Evolutionary conservation across 2,329 filamentous ascomycete species (phyloP), one percentile per base, ranked within the genome.

Genomic region (Scortechinia acanthostroma): DNA sequence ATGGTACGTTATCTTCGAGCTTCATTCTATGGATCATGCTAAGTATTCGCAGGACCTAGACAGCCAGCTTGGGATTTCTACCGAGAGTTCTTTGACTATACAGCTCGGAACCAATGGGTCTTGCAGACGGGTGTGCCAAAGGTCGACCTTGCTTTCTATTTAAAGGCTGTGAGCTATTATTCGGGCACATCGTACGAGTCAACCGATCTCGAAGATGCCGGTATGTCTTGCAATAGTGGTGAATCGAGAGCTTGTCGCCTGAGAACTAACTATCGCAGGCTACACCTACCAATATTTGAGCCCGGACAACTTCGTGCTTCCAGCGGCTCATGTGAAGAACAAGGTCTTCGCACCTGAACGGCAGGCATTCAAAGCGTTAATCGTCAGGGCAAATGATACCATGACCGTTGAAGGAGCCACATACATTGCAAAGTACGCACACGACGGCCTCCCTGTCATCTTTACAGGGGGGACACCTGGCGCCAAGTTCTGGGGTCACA

Each of bases 231-330:
- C 5, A 22, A 1, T 5, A 22, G n/a, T n/a, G n/a, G n/a, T n/a
- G n/a, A n/a, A n/a, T n/a, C n/a, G n/a, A n/a, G n/a, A n/a, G n/a
- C n/a, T n/a, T n/a, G n/a, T n/a, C n/a, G n/a, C n/a, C n/a, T n/a
- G n/a, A n/a, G n/a, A n/a, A n/a, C n/a, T n/a, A n/a, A n/a, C 5
- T 16, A 2, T 4, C 2, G 35, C 44, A 61, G 65, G 65, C 0
- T 68, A 58, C 47, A 59, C 64, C 0, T 71, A 70, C 48, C 62
- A 65, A 13, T 74, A 73, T 47, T 54, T 74, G 0, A 60, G 58
- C 2, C 64, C 70, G 0, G 64, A 66, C 15, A 73, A 71, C 44
- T 63, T 75, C 21, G 54, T 45, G 1, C 59, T 67, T 0, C 56
- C 61, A 0, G 47, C 61, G 6, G 68, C 68, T 1, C 47, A 50